phyloP scores from a whole-genome alignment of 371 early-diverging fungal genomes.

The Syncephalastrum contaminatum region DNA sequence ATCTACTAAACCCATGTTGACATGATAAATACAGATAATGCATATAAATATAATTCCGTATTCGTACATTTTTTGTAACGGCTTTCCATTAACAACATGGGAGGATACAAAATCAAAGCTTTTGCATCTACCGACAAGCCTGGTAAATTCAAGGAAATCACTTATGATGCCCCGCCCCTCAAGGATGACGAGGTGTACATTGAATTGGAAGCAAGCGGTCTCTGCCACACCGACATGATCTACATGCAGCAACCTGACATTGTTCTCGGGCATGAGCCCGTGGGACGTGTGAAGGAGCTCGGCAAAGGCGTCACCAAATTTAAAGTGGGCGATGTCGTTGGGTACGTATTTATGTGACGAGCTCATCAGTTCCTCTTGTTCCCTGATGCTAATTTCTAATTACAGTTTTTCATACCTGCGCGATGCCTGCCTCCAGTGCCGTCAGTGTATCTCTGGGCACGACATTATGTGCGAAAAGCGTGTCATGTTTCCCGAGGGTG shows the following conservation, averaged over 20 bases:
- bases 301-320: conserved; percentile 43
- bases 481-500: conserved; percentile 50
- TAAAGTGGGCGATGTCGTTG: conserved; percentile 54
- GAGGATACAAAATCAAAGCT: conserved; percentile 14
- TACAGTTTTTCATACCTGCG: conserved; percentile 33
- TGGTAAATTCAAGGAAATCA: conserved; percentile 23
- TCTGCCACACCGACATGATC: conserved; percentile 53
- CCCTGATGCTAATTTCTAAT: background rate
- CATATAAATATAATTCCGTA: no score
- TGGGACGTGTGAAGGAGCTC: conserved; percentile 44
- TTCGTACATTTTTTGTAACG: no score
- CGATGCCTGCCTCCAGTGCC: conserved; percentile 43
- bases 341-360: conserved; percentile 17
- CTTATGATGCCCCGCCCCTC: conserved; percentile 16
- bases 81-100: background rate
- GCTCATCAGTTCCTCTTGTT: background rate
- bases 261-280: conserved; percentile 51
- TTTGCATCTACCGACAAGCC: conserved; percentile 14
- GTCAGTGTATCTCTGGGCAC: conserved; percentile 40
- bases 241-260: conserved; percentile 23
- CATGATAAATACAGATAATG: no score
- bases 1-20: no score
- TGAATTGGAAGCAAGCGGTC: conserved; percentile 51
- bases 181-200: conserved; percentile 30
- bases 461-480: conserved; percentile 44